phyloP scores from a whole-genome alignment of 495 filamentous ascomycete species.

The Hypoxylon cercidicola region DNA sequence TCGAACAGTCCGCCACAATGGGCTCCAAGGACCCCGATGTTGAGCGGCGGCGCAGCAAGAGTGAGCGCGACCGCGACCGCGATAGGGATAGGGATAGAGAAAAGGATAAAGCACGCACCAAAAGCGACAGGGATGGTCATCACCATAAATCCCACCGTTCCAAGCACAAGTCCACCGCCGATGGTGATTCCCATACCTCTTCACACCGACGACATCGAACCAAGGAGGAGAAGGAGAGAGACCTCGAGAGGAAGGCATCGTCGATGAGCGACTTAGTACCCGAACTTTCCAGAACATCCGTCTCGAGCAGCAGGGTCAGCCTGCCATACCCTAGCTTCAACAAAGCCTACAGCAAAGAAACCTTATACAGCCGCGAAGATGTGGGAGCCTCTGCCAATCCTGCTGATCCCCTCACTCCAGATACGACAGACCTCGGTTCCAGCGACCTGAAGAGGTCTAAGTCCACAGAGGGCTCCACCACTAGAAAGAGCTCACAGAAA shows the following conservation, averaged over 20 bases:
- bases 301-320: constrained; percentile 61
- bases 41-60: constrained; percentile 53
- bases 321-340: constrained; percentile 87
- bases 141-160: constrained; percentile 50
- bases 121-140: constrained; percentile 37
- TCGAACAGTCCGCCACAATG: constrained; percentile 56
- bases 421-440: constrained; percentile 78
- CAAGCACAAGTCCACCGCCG: constrained; percentile 48
- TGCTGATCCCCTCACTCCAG: constrained; percentile 74
- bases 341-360: constrained; percentile 89
- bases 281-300: constrained; percentile 55
- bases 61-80: constrained; percentile 31
- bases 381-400: constrained; percentile 51
- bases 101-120: constrained; percentile 39
- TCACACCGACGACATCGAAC: constrained; percentile 54
- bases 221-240: constrained; percentile 54
- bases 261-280: constrained; percentile 61
- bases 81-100: constrained; percentile 36
- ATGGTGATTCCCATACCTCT: constrained; percentile 52
- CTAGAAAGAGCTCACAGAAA: constrained; percentile 47
- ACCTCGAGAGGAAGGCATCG: constrained; percentile 44
- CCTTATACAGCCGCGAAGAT: constrained; percentile 71
- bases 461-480: constrained; percentile 47
- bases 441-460: constrained; percentile 57
- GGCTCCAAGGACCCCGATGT: constrained; percentile 57